Base-by-base conservation (phyloP, 2,329 filamentous ascomycete genomes). In the Diaporthe ampelina region DNA sequence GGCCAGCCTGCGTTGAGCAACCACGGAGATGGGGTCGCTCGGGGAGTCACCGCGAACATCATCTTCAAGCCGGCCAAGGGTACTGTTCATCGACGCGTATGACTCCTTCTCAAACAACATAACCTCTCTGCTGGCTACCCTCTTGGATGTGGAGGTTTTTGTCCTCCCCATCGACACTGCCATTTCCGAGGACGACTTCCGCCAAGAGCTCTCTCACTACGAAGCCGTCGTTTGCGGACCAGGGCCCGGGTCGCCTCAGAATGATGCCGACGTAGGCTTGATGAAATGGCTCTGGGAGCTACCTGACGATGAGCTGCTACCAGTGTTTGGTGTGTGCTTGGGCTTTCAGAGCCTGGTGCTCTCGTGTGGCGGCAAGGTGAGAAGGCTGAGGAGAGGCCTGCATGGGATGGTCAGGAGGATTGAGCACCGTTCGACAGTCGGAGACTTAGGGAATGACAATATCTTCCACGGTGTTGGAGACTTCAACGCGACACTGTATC, bases 81-180 rank as follows among this genome's bases (percentile, higher is more conserved):
- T 98, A 76, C 90, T 98, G 76, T 98, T 97, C 84, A 88, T 99
- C 78, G 97, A 98, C 83, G 95, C 96, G 76, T 97, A 97, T 84
- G 97, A 99, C 85, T 98, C 95, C 56, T 99, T 98, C 84, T 94
- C 95, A 72, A 95, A 97, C 85, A 98, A 98, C 85, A 97, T 98
- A 79, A 91, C 97, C 70, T 92, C 94, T 8, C 90, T 98, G 45
- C 88, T 98, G 61, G 90, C 93, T 78, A 91, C 92, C 5, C 88
- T 91, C 4, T 88, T 97, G 11, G 85, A 88, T 74, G 93, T 90
- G 26, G 86, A 92, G 21, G 92, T 97, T 45, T 89, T 90, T 59
- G 90, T 94, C 57, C 87, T 97, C 74, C 91, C 90, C 76, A 95
- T 97, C 78, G 94, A 94, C 79, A 86, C 86, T n/a, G 82, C 86